Percentiles rank a stretch among this genome's conserved stretches.
Conservation (phyloP, 306 rosid species). For the Gastrolobium bilobum region DNA sequence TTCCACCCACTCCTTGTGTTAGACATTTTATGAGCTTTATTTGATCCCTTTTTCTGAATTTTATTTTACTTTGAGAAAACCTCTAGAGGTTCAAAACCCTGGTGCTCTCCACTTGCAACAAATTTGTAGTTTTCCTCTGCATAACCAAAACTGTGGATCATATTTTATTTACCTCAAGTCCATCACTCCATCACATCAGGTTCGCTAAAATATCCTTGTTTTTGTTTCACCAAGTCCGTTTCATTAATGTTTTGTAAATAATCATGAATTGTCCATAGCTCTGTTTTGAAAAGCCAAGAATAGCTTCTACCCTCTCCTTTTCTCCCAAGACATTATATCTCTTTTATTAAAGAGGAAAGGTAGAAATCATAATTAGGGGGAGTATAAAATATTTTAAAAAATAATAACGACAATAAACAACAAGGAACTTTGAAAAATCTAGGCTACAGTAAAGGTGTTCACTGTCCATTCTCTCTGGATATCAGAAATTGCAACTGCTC, state of each 20-base stretch:
- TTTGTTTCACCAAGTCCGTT: slow-evolving; percentile 31
- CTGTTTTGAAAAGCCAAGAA: slow-evolving; percentile 32
- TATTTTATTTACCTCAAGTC: slow-evolving; percentile 4
- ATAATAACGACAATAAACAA: not conserved
- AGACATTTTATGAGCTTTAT: slow-evolving; percentile 25
- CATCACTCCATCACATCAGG: not conserved
- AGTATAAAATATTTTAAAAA: slow-evolving; percentile 2
- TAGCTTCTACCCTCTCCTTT: slow-evolving; percentile 1
- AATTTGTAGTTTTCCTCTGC: slow-evolving; percentile 27
- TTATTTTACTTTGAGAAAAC: slow-evolving; percentile 1
- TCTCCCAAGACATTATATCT: slow-evolving; percentile 1
- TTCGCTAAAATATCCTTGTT: slow-evolving; percentile 5
- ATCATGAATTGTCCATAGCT: slow-evolving; percentile 19
- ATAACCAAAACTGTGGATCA: slow-evolving; percentile 1
- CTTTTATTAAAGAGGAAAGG: slow-evolving; percentile 15
- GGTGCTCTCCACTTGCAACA: not conserved
- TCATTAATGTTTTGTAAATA: slow-evolving; percentile 4
- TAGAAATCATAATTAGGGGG: slow-evolving; percentile 18
- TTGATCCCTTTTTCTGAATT: not conserved
- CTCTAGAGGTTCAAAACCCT: not conserved
- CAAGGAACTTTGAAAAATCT: slow-evolving; percentile 8
- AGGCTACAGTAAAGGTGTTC: not conserved
- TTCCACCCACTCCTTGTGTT: not conserved
- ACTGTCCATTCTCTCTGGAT: not conserved
- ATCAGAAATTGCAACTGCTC: slow-evolving; percentile 22